A percentile compares a stretch with the other conserved stretches of the same genome.
Evolutionary conservation across 2,329 filamentous ascomycete genomes (phyloP).

Genomic region (Calonectria henricotiae): DNA sequence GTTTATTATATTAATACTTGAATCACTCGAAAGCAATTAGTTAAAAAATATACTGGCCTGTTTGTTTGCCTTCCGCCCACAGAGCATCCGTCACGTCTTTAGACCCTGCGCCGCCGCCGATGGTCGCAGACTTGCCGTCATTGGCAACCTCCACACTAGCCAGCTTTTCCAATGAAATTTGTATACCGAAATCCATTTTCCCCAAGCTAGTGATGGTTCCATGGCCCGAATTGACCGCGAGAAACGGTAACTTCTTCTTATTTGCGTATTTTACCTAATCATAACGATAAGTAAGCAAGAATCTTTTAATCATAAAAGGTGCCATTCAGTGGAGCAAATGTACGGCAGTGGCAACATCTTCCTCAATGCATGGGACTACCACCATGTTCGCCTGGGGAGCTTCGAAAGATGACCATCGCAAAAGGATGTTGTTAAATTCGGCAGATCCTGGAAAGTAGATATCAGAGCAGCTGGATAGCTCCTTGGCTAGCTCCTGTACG

Average conservation of each 20-base stretch:
- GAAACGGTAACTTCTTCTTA: slow-evolving; percentile 64
- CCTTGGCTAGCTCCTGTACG: slow-evolving; percentile 31
- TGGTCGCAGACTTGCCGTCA: slow-evolving; percentile 63
- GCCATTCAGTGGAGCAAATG: not conserved
- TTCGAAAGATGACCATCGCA: slow-evolving; percentile 65
- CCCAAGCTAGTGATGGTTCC: slow-evolving; percentile 67
- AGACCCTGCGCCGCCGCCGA: slow-evolving; percentile 66
- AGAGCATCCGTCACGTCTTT: slow-evolving; percentile 65
- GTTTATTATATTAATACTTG: not conserved
- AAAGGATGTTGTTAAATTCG: slow-evolving; percentile 59
- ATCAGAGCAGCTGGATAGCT: slow-evolving; percentile 59
- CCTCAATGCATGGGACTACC: slow-evolving; percentile 64
- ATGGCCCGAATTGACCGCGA: slow-evolving; percentile 69
- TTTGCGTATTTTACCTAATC: slow-evolving; percentile 63
- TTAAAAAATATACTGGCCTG: slow-evolving; percentile 54
- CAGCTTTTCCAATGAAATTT: slow-evolving; percentile 66
- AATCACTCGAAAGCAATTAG: not conserved
- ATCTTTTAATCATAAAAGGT: not conserved
- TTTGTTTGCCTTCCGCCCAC: slow-evolving; percentile 68
- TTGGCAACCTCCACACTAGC: slow-evolving; percentile 61
- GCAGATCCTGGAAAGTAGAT: slow-evolving; percentile 62
- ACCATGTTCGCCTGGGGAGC: slow-evolving; percentile 64
- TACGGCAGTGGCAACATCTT: slow-evolving; percentile 68
- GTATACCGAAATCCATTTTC: slow-evolving; percentile 66
- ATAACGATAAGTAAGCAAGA: not conserved